phyloP scores from a whole-genome alignment of 257 asterid genomes.

The Nicotiana paniculata region DNA sequence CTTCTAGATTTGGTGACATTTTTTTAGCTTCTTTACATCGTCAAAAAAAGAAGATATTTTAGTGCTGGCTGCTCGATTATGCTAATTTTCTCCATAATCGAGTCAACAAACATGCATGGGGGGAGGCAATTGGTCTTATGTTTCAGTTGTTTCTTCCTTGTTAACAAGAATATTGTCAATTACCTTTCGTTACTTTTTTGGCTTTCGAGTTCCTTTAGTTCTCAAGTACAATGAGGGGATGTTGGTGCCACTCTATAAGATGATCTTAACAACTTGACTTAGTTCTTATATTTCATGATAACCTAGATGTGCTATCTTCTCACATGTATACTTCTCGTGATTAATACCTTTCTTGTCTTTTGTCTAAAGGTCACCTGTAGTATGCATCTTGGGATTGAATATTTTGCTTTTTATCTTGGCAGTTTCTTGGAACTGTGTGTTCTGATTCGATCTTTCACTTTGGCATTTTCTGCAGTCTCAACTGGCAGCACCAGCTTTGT shows the following conservation, averaged over 20 bases:
- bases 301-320: not conserved
- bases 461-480: constrained; percentile 51
- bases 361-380: not conserved
- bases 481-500: constrained; percentile 99
- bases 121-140: not conserved
- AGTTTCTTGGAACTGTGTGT: not conserved
- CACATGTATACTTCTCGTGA: not conserved
- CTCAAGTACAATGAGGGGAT: not conserved
- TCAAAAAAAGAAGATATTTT: not conserved
- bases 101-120: not conserved
- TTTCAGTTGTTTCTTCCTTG: not conserved
- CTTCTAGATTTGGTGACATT: not conserved
- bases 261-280: not conserved
- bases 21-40: not conserved
- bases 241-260: not conserved
- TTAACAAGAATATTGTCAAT: not conserved
- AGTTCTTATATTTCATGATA: not conserved
- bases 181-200: not conserved
- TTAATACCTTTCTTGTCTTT: not conserved
- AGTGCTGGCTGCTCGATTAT: not conserved
- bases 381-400: not conserved
- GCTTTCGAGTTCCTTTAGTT: not conserved
- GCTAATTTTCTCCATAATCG: not conserved
- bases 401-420: not conserved
- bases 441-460: not conserved